Conservation (phyloP, 1,139 yeast species). For the Geotrichum klebahnii region DNA sequence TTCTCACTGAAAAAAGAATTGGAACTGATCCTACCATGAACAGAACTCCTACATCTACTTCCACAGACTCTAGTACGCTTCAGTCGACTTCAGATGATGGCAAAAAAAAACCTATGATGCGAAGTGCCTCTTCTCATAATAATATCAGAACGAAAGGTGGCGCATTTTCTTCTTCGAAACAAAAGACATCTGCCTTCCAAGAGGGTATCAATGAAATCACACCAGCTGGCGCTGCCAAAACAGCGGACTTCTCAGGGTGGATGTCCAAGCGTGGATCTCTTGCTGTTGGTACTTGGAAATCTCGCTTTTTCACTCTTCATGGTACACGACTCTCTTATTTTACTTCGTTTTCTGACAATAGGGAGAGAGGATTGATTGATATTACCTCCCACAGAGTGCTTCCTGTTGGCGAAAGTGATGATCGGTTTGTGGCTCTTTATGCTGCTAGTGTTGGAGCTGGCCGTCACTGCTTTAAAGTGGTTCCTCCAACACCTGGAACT, state of each 20-base stretch:
- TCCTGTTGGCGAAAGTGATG: conserved; percentile 69
- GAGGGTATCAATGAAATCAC: conserved; percentile 80
- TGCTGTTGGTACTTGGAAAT: conserved; percentile 86
- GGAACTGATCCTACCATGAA: conserved; percentile 25
- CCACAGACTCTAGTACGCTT: not conserved
- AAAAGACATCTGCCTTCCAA: conserved; percentile 80
- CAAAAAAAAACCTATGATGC: conserved; percentile 25
- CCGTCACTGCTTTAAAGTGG: conserved; percentile 80
- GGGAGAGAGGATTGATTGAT: conserved; percentile 90
- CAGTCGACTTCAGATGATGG: not conserved
- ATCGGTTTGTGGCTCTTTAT: conserved; percentile 73
- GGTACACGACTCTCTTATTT: conserved; percentile 91
- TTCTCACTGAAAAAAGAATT: conserved; percentile 19
- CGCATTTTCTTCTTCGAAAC: conserved; percentile 31
- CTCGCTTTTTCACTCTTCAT: conserved; percentile 81
- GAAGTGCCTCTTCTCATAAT: conserved; percentile 33
- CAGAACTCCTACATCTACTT: conserved; percentile 4
- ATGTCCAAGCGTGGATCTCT: conserved; percentile 88
- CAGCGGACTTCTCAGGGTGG: conserved; percentile 86
- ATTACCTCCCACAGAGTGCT: conserved; percentile 91
- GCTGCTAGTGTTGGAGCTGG: conserved; percentile 95
- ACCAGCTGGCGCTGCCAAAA: conserved; percentile 72
- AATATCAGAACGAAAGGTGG: conserved; percentile 24
- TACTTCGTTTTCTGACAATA: conserved; percentile 68
- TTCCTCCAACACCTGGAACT: conserved; percentile 98